Percentiles rank a stretch among this genome's conserved stretches.
Evolutionary conservation across 768 basidiomycete genomes (phyloP).

Genomic region (Clitopilus hobsonii): DNA sequence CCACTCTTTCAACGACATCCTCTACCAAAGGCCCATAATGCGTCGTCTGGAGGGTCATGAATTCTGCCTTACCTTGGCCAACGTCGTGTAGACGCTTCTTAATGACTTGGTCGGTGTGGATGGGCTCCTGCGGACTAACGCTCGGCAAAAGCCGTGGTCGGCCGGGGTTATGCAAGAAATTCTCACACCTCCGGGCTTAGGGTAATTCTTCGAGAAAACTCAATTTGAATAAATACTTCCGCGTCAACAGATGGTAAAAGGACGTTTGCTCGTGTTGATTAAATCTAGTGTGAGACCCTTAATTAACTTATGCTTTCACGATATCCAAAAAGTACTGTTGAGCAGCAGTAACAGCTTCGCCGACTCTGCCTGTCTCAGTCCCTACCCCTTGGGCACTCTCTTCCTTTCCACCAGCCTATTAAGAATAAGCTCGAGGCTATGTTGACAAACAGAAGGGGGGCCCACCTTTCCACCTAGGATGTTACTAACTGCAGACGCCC

Average conservation of each 20-base stretch:
- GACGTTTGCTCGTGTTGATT: too few species aligned
- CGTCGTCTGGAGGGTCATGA: background rate
- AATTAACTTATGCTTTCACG: background rate
- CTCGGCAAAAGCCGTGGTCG: slow-evolving; percentile 15
- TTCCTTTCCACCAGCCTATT: slow-evolving; percentile 90
- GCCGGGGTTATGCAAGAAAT: background rate
- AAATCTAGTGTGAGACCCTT: background rate
- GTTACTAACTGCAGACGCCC: slow-evolving; percentile 77
- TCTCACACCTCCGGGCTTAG: too few species aligned
- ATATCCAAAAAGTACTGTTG: slow-evolving; percentile 29
- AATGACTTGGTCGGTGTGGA: slow-evolving; percentile 4
- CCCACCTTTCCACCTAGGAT: slow-evolving; percentile 88
- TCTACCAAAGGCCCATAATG: background rate
- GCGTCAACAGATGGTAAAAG: background rate
- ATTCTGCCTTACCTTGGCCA: slow-evolving; percentile 13
- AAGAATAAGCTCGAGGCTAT: slow-evolving; percentile 1
- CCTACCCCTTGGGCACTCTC: slow-evolving; percentile 92
- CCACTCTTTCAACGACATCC: slow-evolving; percentile 2
- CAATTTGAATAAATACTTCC: background rate
- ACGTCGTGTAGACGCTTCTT: slow-evolving; percentile 12
- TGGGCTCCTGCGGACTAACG: background rate
- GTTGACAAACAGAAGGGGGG: background rate
- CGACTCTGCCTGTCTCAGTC: slow-evolving; percentile 50
- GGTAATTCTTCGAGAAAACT: background rate
- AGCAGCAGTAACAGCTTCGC: slow-evolving; percentile 64